Conservation (phyloP, 257 asterid genomes). For the Jacaranda copaia region DNA sequence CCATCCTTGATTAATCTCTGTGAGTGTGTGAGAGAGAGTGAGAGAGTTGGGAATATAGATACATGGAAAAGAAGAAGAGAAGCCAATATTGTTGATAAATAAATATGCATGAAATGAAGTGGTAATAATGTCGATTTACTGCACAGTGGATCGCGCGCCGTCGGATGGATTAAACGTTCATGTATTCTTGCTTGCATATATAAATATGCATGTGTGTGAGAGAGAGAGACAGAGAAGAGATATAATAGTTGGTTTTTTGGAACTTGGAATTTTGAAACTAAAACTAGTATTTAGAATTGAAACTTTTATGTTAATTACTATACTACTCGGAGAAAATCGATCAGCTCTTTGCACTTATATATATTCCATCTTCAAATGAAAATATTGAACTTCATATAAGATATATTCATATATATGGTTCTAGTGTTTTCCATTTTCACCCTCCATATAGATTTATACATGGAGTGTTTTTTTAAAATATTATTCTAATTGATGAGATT, state of each 20-base stretch:
- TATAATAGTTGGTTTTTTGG: conserved; percentile 25
- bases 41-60: conserved; percentile 10
- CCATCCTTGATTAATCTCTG: conserved; percentile 29
- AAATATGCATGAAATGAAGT: conserved; percentile 24
- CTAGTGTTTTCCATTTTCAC: too few relatives aligned
- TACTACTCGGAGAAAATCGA: too few relatives aligned
- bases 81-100: not conserved
- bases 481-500: too few relatives aligned
- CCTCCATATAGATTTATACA: too few relatives aligned
- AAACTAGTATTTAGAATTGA: not conserved
- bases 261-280: conserved; percentile 25
- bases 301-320: too few relatives aligned
- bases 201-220: not conserved
- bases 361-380: too few relatives aligned
- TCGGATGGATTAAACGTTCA: conserved; percentile 26
- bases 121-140: conserved; percentile 43
- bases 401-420: too few relatives aligned
- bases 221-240: too few relatives aligned
- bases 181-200: not conserved
- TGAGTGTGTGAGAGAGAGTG: not conserved
- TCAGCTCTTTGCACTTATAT: too few relatives aligned
- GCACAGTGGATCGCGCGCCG: conserved; percentile 57
- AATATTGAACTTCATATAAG: too few relatives aligned
- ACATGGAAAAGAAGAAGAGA: conserved; percentile 20
- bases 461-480: too few relatives aligned